Evolutionary conservation across 1,284 basidiomycete genomes (phyloP), one percentile per base, ranked within the genome.

Genomic region (Mrakiaceae sp.): DNA sequence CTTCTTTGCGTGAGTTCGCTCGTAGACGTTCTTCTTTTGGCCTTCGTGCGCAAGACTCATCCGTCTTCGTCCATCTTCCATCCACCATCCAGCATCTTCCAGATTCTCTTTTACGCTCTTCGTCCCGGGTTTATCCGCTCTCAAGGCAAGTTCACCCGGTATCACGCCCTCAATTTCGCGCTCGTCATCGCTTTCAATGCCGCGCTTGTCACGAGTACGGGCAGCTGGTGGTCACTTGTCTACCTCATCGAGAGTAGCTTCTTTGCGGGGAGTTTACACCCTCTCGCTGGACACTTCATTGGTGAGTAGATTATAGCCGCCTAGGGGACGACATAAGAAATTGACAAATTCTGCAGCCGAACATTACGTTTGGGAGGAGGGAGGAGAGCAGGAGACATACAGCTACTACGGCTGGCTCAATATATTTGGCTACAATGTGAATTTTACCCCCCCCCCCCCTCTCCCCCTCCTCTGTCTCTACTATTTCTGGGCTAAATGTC

Each of bases 21-120:
- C 42, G 10, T 43, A 7, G 10, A 10, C 46, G 55, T 48, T 12
- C 43, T 44, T 52, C 63, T 44, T 51, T 48, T 43, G 16, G 6
- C n/a, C 48, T 6, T 16, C 14, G 14, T 14, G 48, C 48, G 8
- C 48, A 14, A 14, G 48, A 49, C 48, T 49, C 48, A 14, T 9
- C 48, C 53, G 27, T 52, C 50, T 6, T 12, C 50, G 50, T 6
- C 50, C 27, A 47, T n/a, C 59, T 11, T 53, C 16, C 49, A 49
- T 46, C 44, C 27, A 56, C 8, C 62, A 47, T 64, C n/a, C 71
- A 93, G 90, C 64, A 95, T 92, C 1, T 98, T 98, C 79, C 96
- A 98, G 78, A 93, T 98, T 70, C 79, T 98, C 66, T 98, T 98
- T 79, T 98, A 98, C 75, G 96, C 96, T 46, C 81, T 98, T 57